A percentile compares a stretch with the other conserved stretches of the same genome.
phyloP scores from a whole-genome alignment of 2,329 filamentous ascomycete genomes.

The Botrytis deweyae region DNA sequence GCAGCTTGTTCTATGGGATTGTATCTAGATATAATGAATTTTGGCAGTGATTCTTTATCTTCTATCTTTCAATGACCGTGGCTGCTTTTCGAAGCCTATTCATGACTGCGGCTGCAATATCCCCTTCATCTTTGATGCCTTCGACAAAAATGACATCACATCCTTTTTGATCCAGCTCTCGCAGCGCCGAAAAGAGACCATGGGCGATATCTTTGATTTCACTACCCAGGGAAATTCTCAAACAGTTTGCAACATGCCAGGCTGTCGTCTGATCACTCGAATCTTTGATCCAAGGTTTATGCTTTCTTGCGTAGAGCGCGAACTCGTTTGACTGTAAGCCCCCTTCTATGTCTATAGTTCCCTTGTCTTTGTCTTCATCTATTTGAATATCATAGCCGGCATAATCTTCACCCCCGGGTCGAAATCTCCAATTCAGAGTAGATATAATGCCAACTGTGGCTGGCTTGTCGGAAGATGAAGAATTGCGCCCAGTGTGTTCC shows the following conservation, averaged over 20 bases:
- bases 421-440: conserved; percentile 16
- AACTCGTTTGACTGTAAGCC: not conserved
- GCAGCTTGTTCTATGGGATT: not conserved
- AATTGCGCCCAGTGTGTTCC: conserved; percentile 24
- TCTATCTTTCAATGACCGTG: conserved; percentile 42
- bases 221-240: conserved; percentile 72
- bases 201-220: conserved; percentile 75
- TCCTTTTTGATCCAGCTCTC: conserved; percentile 76
- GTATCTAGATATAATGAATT: conserved; percentile 6
- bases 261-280: not conserved
- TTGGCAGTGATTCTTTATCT: not conserved
- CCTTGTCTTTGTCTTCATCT: not conserved
- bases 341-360: too few relatives aligned
- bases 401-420: not conserved
- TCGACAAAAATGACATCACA: conserved; percentile 89
- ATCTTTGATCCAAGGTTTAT: not conserved
- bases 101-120: conserved; percentile 85
- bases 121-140: conserved; percentile 75
- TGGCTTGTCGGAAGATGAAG: not conserved
- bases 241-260: conserved; percentile 28
- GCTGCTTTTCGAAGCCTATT: conserved; percentile 79
- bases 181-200: conserved; percentile 81
- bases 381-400: not conserved
- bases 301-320: conserved; percentile 2
- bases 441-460: conserved; percentile 41